These are phyloP conservation scores for Aspergillus heteromorphus DNA, from an alignment of 495 filamentous ascomycete species.

Conservation along the genomic window DNA sequence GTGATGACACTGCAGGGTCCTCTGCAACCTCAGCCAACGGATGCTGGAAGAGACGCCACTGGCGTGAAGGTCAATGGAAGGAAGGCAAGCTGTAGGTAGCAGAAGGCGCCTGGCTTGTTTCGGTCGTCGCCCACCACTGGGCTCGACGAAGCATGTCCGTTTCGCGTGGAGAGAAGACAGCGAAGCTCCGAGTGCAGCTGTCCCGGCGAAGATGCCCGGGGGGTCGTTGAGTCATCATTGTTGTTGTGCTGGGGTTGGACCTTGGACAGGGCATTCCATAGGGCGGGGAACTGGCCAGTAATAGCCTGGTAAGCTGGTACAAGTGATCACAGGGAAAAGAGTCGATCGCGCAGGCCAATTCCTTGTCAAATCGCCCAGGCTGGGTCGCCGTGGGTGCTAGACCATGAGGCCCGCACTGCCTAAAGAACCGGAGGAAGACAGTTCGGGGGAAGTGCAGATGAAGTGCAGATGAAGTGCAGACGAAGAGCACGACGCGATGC, in stretches of 20 bases:
- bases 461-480: not conserved
- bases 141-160: slow-evolving; percentile 6
- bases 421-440: not conserved
- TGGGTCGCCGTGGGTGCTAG: not conserved
- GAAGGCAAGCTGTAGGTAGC: slow-evolving; percentile 2
- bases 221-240: not conserved
- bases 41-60: not conserved
- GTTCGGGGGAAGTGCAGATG: not conserved
- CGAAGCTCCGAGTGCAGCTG: not conserved
- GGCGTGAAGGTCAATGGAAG: slow-evolving; percentile 1
- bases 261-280: not conserved
- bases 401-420: not conserved
- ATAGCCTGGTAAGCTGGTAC: not conserved
- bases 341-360: not conserved
- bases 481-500: not conserved
- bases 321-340: not conserved
- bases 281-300: not conserved
- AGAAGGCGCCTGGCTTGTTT: not conserved
- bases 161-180: slow-evolving; percentile 3
- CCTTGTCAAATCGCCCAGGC: not conserved
- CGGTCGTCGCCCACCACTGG: slow-evolving; percentile 1
- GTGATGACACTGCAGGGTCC: not conserved
- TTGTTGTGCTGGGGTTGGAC: not conserved
- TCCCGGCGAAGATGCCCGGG: not conserved
- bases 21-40: slow-evolving; percentile 5